Evolutionary conservation across 2,329 filamentous ascomycete genomes (phyloP).

Genomic region (Clarireedia monteithiana): DNA sequence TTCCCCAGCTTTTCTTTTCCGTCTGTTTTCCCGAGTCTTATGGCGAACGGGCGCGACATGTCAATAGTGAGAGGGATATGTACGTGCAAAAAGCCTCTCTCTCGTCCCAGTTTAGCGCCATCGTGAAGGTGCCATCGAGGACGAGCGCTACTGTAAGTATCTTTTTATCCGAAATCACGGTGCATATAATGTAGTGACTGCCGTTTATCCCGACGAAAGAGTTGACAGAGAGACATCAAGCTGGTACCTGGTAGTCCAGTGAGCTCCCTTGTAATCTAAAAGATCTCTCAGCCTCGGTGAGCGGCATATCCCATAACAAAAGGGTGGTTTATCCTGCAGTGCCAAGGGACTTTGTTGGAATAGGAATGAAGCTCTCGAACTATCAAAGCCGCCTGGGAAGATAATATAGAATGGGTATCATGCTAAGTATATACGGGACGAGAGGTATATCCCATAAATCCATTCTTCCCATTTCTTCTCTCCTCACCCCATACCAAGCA

Average conservation of each 20-base stretch:
- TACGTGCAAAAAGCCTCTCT: not conserved
- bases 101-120: not conserved
- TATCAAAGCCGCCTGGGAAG: not conserved
- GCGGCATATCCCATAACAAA: constrained; percentile 5
- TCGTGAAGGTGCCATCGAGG: not conserved
- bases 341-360: not conserved
- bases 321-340: not conserved
- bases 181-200: not conserved
- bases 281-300: constrained; percentile 3
- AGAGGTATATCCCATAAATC: no score
- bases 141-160: no score
- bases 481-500: no score
- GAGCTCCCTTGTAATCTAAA: not conserved
- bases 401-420: not conserved
- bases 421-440: not conserved
- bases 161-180: not conserved
- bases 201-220: not conserved
- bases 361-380: not conserved
- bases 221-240: not conserved
- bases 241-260: not conserved
- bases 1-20: constrained; percentile 6
- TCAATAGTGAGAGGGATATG: not conserved
- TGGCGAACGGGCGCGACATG: not conserved
- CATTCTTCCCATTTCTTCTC: no score
- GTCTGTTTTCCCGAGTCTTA: not conserved